Evolutionary conservation across 306 rosid genomes (phyloP), one percentile per base, ranked within the genome.

Genomic region (Cucurbita moschata): DNA sequence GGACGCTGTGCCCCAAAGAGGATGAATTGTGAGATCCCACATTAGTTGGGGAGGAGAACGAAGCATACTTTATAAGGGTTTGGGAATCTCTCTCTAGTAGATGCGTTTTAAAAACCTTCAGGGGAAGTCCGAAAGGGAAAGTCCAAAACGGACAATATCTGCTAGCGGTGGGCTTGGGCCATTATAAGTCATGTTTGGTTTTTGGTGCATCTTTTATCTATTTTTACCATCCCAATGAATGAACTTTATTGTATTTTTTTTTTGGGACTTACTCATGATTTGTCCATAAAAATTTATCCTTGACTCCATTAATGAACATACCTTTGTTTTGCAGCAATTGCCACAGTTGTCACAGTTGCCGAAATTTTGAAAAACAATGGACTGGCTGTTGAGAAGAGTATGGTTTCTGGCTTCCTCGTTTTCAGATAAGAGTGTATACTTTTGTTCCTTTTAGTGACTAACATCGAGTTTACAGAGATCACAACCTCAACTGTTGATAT

Each of bases 311-410:
- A n/a, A 68, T 12, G 46, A 12, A 21, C 3, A 3, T 14, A 50
- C 1, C 56, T 68, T 68, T 13, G 39, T 26, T 16, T 66, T 81
- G 82, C 82, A 83, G 87, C 87, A 73, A 83, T 83, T 72, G 87
- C 87, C 43, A 83, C 87, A 0, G 84, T 83, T 26, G 87, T 83
- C 12, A 80, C 87, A 11, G 76, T 83, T 44, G 84, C 87, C 5
- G 84, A 83, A 73, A 83, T 83, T 21, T 71, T 83, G 74, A 83
- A 83, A 46, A 83, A 83, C 79, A 83, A 83, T 71, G 87, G 87
- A 46, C 75, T 83, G 58, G 87, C 82, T 55, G 75, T 83, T 39
- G 87, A 81, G 77, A 83, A 81, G 56, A 81, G 87, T 83, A 75
- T 75, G 81, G 4, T 53, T 53, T 30, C n/a, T 53, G 4, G 35